phyloP scores from a whole-genome alignment of 495 filamentous ascomycete genomes.

The Penicillium coffeae region DNA sequence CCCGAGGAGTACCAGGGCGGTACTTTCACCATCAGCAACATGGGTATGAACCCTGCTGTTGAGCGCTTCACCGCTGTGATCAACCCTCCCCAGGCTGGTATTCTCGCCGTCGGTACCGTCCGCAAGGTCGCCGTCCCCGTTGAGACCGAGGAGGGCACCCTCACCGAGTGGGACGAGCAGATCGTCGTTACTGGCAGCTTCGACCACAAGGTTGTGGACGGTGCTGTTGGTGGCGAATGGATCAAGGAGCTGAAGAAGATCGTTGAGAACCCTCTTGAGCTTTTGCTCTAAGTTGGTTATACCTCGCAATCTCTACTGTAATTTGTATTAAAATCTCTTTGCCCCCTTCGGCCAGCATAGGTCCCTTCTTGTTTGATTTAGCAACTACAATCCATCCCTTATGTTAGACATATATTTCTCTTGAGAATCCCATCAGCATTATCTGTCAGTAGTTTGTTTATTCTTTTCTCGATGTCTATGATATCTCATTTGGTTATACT shows the following conservation, averaged over 20 bases:
- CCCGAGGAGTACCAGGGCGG: conserved; percentile 99
- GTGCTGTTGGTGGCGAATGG: conserved; percentile 96
- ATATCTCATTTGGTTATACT: no score
- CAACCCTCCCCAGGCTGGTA: conserved; percentile 96
- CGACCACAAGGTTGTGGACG: conserved; percentile 93
- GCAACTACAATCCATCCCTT: conserved; percentile 36
- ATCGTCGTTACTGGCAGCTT: conserved; percentile 92
- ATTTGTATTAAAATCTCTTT: conserved; percentile 45
- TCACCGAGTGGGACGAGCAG: conserved; percentile 93
- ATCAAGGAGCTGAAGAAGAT: conserved; percentile 96
- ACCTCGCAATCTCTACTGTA: conserved; percentile 19
- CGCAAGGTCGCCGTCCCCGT: conserved; percentile 90
- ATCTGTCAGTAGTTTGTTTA: neutral
- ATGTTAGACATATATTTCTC: neutral
- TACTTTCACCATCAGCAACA: conserved; percentile 99
- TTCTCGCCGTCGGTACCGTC: conserved; percentile 89
- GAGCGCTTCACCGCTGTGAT: conserved; percentile 99
- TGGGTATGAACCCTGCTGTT: conserved; percentile 98
- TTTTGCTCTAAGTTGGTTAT: conserved; percentile 63
- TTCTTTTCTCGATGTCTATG: neutral
- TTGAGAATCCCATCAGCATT: neutral
- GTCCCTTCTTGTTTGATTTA: conserved; percentile 33
- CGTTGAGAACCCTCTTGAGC: conserved; percentile 92
- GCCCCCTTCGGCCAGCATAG: conserved; percentile 28
- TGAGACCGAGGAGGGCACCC: conserved; percentile 77